Base-by-base conservation (phyloP, 306 rosid genomes). In the Quercus alba region DNA sequence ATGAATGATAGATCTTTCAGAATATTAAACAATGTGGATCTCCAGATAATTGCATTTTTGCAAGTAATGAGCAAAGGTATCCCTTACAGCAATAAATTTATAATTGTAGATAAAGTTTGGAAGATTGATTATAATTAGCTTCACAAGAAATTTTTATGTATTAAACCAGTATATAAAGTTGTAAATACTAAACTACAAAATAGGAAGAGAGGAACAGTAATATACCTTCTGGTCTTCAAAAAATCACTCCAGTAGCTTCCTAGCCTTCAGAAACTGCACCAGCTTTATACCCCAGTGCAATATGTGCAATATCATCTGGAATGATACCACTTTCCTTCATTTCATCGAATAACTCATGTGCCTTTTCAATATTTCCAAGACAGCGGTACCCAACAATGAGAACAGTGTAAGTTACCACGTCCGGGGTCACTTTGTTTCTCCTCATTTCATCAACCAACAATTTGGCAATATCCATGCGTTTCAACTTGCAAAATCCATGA, bases 361-460 rank as follows among this genome's bases (percentile, higher is more conserved):
- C 91, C 57, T 70, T 75, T 23, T 73, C 87, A 28, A 66, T 57
- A 59, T 41, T 18, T 71, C 88, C 88, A 68, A 79, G 79, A 19
- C 81, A 81, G 66, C 44, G 75, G 77, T 83, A 83, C 66, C 89
- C 85, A 71, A 21, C 28, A 70, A 88, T 86, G 56, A 86, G 89
- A 75, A 80, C 85, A 26, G 88, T 88, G 85, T 90, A 90, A 67
- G 90, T 85, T 54, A 84, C 84, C 76, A 88, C 85, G 70, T 85
- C 86, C 5, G 86, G 94, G 70, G 71, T 46, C 76, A 88, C 77
- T 75, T 72, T 61, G 41, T 30, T 56, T 73, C 72, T 77, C 75
- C 81, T 81, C 92, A 90, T 90, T 74, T 81, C 67, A 69, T 86
- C 83, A 80, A 90, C 77, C 83, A 90, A 70, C 70, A 35, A 31